Conservation (phyloP, 1,284 basidiomycete species). For the Phellinidium pouzarii region DNA sequence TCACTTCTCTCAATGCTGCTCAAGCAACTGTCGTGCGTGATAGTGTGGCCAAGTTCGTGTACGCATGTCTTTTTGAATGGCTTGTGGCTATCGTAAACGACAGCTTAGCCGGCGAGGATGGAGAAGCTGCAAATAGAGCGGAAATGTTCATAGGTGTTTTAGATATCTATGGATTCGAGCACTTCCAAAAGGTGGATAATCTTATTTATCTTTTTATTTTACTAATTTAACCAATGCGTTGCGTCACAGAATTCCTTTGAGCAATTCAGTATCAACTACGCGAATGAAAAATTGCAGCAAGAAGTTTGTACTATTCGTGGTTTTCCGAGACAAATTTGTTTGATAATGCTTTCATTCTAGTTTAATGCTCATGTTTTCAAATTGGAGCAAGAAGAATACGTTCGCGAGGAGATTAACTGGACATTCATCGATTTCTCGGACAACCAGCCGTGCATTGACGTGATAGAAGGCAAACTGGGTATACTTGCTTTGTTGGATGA, state of each 20-base stretch:
- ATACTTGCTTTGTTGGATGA: conserved; percentile 94
- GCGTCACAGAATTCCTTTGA: conserved; percentile 85
- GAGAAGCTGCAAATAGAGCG: conserved; percentile 76
- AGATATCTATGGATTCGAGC: conserved; percentile 95
- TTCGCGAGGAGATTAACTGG: conserved; percentile 98
- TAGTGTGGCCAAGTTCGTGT: conserved; percentile 97
- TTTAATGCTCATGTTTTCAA: conserved; percentile 99
- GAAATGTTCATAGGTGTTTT: conserved; percentile 99
- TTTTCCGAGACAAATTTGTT: background rate
- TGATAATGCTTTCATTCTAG: conserved; percentile 35
- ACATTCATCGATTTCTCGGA: conserved; percentile 99
- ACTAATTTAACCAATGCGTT: conserved; percentile 15
- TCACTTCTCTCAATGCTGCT: conserved; percentile 77
- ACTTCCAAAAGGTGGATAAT: conserved; percentile 79
- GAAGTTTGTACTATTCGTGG: conserved; percentile 46
- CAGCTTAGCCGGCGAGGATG: conserved; percentile 86
- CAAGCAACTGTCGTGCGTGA: conserved; percentile 96
- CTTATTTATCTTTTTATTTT: conserved; percentile 3
- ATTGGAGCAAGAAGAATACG: conserved; percentile 98
- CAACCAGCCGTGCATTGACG: conserved; percentile 97
- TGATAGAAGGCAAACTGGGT: conserved; percentile 96
- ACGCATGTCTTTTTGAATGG: conserved; percentile 99
- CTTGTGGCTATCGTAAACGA: conserved; percentile 96
- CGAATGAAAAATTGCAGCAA: conserved; percentile 96
- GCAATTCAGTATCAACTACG: conserved; percentile 99